Base-by-base conservation (phyloP, 352 stramenopile genomes). In the Pythium brachiatum region DNA sequence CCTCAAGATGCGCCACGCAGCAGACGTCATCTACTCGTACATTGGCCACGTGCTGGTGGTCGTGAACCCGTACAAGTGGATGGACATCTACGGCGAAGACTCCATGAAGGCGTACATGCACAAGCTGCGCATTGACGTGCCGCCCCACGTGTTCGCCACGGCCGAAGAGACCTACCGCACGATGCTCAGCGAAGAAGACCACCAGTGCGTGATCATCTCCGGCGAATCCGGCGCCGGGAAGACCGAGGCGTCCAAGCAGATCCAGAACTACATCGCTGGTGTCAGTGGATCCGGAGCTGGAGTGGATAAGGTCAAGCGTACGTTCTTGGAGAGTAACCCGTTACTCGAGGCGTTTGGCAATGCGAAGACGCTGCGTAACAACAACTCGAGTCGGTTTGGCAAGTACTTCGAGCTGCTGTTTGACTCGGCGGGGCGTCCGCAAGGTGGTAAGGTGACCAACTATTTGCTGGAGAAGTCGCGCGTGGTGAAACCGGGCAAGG, bases 321-420 rank as follows among this genome's bases (percentile, higher is more conserved):
- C 79, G 2, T 95, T 98, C 38, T 63, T 98, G 12, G 93, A 98
- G 65, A 97, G 87, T 12, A 98, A 98, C 64, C 95, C 95, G 58
- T 81, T 98, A 53, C 75, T 98, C 7, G 95, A 99, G 71, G 92
- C 92, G n/a, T 98, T 98, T 73, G 95, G 95, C 32, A 99, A 99
- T 62, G 94, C 93, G 59, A 96, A 97, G 71, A 99, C 95, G 8
- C 62, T 98, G 23, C 82, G 93, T 27, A 99, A 98, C 76, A 86
- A 95, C 83, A 98, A 98, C 75, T 97, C 89, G 16, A 97, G 86
- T 62, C 90, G 95, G 51, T 98, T 98, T 62, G 95, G 95, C 34
- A 98, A 98, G 76, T 97, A 97, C 63, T 97, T 98, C 68, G 90
- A 97, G 67, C 77, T 98, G 44, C 79, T 97, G 12, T 98, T 98